Percentiles rank a stretch among this genome's conserved stretches.
Evolutionary conservation across 495 filamentous ascomycete genomes (phyloP).

Genomic region (Hyaloscypha hepaticicola): DNA sequence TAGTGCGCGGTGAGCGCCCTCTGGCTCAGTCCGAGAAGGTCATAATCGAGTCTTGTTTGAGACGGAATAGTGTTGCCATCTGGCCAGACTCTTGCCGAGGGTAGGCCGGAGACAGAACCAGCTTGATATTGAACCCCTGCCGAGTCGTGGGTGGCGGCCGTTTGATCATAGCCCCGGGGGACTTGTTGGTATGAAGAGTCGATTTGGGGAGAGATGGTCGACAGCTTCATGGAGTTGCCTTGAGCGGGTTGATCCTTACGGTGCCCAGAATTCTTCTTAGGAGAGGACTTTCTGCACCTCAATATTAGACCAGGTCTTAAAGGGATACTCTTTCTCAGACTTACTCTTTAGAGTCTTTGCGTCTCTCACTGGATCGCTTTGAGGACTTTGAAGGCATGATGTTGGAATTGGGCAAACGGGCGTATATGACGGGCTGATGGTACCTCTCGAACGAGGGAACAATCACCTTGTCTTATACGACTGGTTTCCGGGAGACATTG

Average conservation of each 20-base stretch:
- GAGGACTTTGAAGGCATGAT: not conserved
- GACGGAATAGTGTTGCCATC: not conserved
- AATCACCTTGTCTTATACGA: not conserved
- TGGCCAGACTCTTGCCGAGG: conserved; percentile 2
- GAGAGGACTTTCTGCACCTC: not conserved
- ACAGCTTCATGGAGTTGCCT: not conserved
- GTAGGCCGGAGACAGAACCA: not conserved
- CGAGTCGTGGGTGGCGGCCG: not conserved
- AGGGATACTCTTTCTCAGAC: not conserved
- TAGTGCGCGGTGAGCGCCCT: not conserved
- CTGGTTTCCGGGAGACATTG: not conserved
- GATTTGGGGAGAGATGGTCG: too few species aligned
- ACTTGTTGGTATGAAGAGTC: not conserved
- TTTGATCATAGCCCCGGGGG: not conserved
- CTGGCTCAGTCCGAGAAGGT: not conserved
- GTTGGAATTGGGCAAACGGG: not conserved
- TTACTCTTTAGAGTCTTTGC: not conserved
- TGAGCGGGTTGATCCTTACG: not conserved
- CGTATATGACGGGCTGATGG: not conserved
- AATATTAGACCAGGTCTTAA: not conserved
- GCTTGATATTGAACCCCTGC: not conserved
- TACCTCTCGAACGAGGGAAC: not conserved
- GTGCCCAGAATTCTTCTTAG: not conserved
- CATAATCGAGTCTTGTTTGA: not conserved
- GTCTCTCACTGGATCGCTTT: not conserved